Evolutionary conservation across 228 moss, liverwort and hornwort genomes (phyloP), one percentile per base, ranked within the genome.

Genomic region (Sphagnum fallax): DNA sequence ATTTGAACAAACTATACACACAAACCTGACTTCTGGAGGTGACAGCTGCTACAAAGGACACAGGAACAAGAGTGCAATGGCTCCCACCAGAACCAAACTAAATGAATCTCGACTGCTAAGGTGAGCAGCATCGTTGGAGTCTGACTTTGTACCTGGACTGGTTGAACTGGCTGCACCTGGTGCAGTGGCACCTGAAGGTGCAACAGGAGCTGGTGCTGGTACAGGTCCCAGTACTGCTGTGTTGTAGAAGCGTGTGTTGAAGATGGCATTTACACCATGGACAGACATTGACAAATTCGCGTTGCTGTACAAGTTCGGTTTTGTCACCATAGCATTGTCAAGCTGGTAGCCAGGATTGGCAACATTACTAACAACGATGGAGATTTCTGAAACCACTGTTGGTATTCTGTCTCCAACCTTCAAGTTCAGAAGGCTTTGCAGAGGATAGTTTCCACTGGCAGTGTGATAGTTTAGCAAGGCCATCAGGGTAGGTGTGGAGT

Each of bases 301-400:
- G 47, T 71, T 75, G 48, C 71, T 74, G 64, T 81, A 78, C 14
- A 84, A 60, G 53, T 81, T 75, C 1, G 84, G 80, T 47, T 76
- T 63, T 6, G 80, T 47, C 15, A 84, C 75, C 49, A 52, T 61
- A 14, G 84, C 81, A 69, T 84, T 73, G 55, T 78, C 81, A 53
- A 81, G 73, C 65, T 66, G 0, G 61, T 74, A 84, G 51, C 69
- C 62, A 47, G 58, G 16, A 51, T 65, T 51, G 14, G 61, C 73
- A 8, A 8, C 53, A 52, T 73, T 81, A 16, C 61, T 81, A 10
- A 84, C 61, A 48, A 50, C 18, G 52, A 81, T 52, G 13, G 71
- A 75, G 4, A 47, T 0, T 55, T 75, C 74, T 5, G 73, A 59
- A 10, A 67, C 71, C 16, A 60, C 67, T 11, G 75, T 78, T 53